Conservation (phyloP, 2,329 filamentous ascomycete genomes). For the Aspergillus fumigatus region DNA sequence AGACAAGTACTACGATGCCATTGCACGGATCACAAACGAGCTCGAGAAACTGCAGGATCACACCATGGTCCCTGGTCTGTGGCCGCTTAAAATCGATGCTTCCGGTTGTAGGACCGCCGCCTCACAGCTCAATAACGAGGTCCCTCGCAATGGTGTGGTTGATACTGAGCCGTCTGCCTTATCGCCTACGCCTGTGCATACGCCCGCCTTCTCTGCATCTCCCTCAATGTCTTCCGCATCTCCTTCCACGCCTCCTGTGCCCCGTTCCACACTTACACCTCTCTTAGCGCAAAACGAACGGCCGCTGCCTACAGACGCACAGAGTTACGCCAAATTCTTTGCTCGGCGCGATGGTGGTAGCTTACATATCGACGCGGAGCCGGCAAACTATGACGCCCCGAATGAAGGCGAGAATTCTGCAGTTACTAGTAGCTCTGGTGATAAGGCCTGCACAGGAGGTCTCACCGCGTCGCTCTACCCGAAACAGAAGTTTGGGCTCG, state of each 20-base stretch:
- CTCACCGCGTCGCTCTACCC: constrained; percentile 32
- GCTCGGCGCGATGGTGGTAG: constrained; percentile 16
- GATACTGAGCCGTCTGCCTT: constrained; percentile 1
- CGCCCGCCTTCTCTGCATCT: neutral
- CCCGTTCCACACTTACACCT: neutral
- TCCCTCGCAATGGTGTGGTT: constrained; percentile 5
- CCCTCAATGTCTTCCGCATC: constrained; percentile 1
- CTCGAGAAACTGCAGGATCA: constrained; percentile 69
- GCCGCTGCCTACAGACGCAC: constrained; percentile 17
- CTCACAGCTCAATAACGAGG: constrained; percentile 11
- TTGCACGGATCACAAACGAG: constrained; percentile 78
- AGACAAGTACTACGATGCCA: constrained; percentile 81
- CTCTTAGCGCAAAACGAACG: constrained; percentile 6
- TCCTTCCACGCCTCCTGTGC: neutral
- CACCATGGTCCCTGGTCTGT: constrained; percentile 71
- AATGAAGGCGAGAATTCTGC: neutral
- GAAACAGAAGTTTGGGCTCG: constrained; percentile 40
- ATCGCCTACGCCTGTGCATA: neutral
- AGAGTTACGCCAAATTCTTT: constrained; percentile 23
- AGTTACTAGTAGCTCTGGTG: constrained; percentile 4
- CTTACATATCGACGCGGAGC: constrained; percentile 24
- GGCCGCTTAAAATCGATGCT: constrained; percentile 72
- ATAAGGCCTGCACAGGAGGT: constrained; percentile 36
- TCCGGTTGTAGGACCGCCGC: constrained; percentile 64
- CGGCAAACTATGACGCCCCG: constrained; percentile 20